Base-by-base conservation (phyloP, 2,329 filamentous ascomycete species). In the Cladosporium sp. region DNA sequence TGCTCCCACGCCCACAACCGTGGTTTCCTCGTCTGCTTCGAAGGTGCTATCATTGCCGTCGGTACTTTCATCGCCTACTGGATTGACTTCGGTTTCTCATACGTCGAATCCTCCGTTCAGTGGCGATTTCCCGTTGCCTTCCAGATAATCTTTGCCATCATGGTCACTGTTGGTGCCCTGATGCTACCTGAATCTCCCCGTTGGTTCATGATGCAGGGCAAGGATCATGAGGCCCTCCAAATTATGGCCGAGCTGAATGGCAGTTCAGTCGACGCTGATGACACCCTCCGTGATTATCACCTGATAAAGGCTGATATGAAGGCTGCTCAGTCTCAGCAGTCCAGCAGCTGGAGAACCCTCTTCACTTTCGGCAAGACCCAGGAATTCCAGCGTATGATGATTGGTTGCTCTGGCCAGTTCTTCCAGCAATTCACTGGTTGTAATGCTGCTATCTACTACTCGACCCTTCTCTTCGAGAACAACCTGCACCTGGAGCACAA, bases 401-500 rank as follows among this genome's bases (percentile, higher is more conserved):
- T 52, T 18, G 50, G 43, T 13, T 40, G 28, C 6, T 44, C 46
- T 9, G 19, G 28, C 5, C 52, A 54, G 28, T 45, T 54, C 13
- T 54, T 54, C 46, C 52, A 54, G 41, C 50, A 53, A 28, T 52
- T 52, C 13, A 46, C 58, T n/a, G 58, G 57, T 9, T 61, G 61
- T 32, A 54, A 58, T 18, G 38, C 46, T 62, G 14, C 54, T 54
- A 19, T 58, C 61, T 40, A 43, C 58, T 22, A 55, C 61, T n/a
- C 68, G 71, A 2, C 68, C 75, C 40, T 72, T 71, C 50, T 69
- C 72, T 33, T 68, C 74, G 53, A 72, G 74, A 52, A 67, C 64
- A 43, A 65, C 72, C 49, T 50, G 4, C 38, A 72, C 71, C 35
- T 70, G 85, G 19, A 77, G 84, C 14, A 79, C 79, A 63, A 76